Conservation (phyloP, 306 rosid species). For the Vicia villosa region DNA sequence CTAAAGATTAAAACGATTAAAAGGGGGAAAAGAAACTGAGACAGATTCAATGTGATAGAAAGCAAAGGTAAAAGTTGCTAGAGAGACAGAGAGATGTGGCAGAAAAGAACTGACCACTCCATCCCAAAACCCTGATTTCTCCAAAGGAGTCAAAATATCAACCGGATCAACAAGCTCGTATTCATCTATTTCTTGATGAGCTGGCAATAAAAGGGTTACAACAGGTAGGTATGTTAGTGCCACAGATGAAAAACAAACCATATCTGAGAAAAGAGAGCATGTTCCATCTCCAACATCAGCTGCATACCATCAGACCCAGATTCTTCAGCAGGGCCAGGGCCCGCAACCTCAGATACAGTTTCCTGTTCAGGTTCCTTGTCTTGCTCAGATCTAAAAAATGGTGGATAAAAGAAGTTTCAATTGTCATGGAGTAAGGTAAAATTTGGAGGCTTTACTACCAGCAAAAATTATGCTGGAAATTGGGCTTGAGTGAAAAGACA, state of each 20-base stretch:
- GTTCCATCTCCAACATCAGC: slow-evolving; percentile 27
- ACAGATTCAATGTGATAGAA: slow-evolving; percentile 11
- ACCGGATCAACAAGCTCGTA: slow-evolving; percentile 99
- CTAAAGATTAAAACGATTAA: slow-evolving; percentile 43
- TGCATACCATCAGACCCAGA: slow-evolving; percentile 68
- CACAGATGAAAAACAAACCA: slow-evolving; percentile 24
- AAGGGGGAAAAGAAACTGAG: background rate
- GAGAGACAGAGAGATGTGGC: slow-evolving; percentile 28
- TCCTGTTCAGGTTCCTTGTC: slow-evolving; percentile 96
- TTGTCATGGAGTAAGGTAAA: background rate
- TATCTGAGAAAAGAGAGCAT: slow-evolving; percentile 26
- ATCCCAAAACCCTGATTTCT: slow-evolving; percentile 98
- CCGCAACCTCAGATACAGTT: slow-evolving; percentile 67
- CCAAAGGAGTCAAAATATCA: slow-evolving; percentile 94
- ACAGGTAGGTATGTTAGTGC: slow-evolving; percentile 21
- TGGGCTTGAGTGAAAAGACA: background rate
- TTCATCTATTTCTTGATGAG: slow-evolving; percentile 92
- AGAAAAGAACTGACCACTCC: slow-evolving; percentile 82
- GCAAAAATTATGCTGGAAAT: background rate
- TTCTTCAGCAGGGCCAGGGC: slow-evolving; percentile 83
- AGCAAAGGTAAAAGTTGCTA: slow-evolving; percentile 4
- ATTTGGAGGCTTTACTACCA: slow-evolving; percentile 1
- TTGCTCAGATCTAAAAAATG: slow-evolving; percentile 83
- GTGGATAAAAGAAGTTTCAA: slow-evolving; percentile 16
- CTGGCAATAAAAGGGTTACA: slow-evolving; percentile 50